Evolutionary conservation across 2,329 filamentous ascomycete genomes (phyloP).

Genomic region (Lachnum nothofagi): DNA sequence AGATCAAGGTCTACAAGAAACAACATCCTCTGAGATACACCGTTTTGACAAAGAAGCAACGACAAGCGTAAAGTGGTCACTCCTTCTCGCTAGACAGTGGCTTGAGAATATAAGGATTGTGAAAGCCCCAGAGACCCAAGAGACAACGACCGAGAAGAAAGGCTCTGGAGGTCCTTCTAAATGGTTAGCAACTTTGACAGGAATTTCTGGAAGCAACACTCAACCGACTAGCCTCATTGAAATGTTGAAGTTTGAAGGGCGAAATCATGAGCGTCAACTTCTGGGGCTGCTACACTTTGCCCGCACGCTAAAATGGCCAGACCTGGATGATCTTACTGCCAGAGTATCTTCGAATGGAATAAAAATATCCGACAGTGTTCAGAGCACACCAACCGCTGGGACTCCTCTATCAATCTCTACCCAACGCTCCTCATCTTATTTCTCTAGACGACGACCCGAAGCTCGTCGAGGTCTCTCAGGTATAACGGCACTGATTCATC

Average conservation of each 20-base stretch:
- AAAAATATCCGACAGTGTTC: slow-evolving; percentile 23
- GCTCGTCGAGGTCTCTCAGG: slow-evolving; percentile 28
- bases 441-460: slow-evolving; percentile 23
- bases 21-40: slow-evolving; percentile 53
- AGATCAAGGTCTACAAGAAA: slow-evolving; percentile 47
- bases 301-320: slow-evolving; percentile 57
- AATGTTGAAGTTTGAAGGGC: slow-evolving; percentile 35
- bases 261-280: slow-evolving; percentile 54
- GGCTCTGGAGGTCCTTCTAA: no score
- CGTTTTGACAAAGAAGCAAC: slow-evolving; percentile 59
- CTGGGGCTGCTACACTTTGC: slow-evolving; percentile 61
- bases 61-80: slow-evolving; percentile 60
- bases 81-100: slow-evolving; percentile 60
- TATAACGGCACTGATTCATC: slow-evolving; percentile 53
- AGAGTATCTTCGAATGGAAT: slow-evolving; percentile 32
- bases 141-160: slow-evolving; percentile 26
- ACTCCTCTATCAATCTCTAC: slow-evolving; percentile 30
- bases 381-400: slow-evolving; percentile 21
- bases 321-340: slow-evolving; percentile 40
- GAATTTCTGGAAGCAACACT: slow-evolving; percentile 40
- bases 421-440: slow-evolving; percentile 31
- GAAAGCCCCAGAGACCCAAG: slow-evolving; percentile 38
- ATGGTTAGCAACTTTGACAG: slow-evolving; percentile 56
- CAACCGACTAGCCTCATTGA: slow-evolving; percentile 34
- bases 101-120: slow-evolving; percentile 62